Evolutionary conservation across 768 basidiomycete species (phyloP).

Genomic region (Boletellus emodensis): DNA sequence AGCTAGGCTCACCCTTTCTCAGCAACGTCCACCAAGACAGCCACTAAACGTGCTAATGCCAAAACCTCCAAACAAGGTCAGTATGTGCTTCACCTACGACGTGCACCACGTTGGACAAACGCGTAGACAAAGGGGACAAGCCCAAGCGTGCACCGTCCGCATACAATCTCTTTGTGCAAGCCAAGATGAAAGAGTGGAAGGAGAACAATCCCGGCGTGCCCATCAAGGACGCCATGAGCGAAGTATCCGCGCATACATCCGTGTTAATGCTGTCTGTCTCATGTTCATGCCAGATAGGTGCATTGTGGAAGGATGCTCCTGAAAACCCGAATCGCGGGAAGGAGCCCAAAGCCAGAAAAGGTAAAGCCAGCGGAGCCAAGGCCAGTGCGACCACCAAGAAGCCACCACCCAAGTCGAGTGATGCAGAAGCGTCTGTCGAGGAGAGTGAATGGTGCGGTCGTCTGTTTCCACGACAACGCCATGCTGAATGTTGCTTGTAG

Average conservation of each 20-base stretch:
- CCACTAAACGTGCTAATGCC: conserved; percentile 50
- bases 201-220: conserved; percentile 44
- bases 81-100: conserved; percentile 10
- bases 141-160: conserved; percentile 55
- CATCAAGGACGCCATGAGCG: conserved; percentile 53
- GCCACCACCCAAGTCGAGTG: conserved; percentile 18
- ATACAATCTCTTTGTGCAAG: conserved; percentile 56
- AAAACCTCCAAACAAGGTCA: conserved; percentile 39
- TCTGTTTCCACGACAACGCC: neutral
- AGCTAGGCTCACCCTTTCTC: conserved; percentile 3
- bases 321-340: conserved; percentile 65
- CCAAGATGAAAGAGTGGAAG: conserved; percentile 55
- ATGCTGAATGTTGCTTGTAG: neutral
- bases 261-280: neutral
- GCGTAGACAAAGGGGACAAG: conserved; percentile 40
- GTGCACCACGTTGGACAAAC: neutral
- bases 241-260: conserved; percentile 28
- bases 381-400: conserved; percentile 9
- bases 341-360: conserved; percentile 43
- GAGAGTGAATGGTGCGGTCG: conserved; percentile 17
- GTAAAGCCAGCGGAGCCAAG: conserved; percentile 34
- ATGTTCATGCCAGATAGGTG: conserved; percentile 43
- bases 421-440: conserved; percentile 22
- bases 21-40: conserved; percentile 53
- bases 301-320: conserved; percentile 53